These are phyloP conservation scores for Candida mattraensis DNA, from an alignment of 805 yeast species.

Conservation along the genomic window DNA sequence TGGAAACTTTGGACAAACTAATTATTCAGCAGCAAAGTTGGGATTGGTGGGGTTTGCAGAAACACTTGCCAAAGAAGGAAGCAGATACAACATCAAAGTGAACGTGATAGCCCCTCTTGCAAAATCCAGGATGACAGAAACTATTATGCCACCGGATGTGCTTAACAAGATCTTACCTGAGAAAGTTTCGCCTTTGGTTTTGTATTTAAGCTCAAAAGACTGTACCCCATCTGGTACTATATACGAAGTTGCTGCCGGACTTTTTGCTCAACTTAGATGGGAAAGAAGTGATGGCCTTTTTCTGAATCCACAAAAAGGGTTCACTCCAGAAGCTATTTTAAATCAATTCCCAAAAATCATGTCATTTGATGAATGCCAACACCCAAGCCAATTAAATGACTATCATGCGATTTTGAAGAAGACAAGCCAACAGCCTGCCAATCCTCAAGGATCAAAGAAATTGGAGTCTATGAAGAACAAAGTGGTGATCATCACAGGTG, in stretches of 20 bases:
- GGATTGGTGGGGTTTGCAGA: constrained; percentile 91
- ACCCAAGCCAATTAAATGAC: constrained; percentile 75
- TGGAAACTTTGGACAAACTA: constrained; percentile 96
- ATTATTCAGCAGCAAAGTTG: constrained; percentile 90
- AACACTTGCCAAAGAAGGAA: constrained; percentile 94
- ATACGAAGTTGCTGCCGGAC: constrained; percentile 94
- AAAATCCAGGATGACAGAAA: constrained; percentile 94
- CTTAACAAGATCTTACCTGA: constrained; percentile 81
- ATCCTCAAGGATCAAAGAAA: constrained; percentile 49
- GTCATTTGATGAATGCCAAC: constrained; percentile 59
- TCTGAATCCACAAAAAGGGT: constrained; percentile 72
- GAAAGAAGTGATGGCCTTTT: constrained; percentile 86
- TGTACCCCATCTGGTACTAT: constrained; percentile 68
- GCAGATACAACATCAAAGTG: constrained; percentile 74
- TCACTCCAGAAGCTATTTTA: constrained; percentile 84
- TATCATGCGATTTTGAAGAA: constrained; percentile 59
- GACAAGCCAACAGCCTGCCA: constrained; percentile 53
- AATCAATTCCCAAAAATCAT: constrained; percentile 61
- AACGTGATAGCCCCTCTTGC: constrained; percentile 95
- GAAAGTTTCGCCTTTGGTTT: constrained; percentile 88
- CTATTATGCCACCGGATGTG: constrained; percentile 80
- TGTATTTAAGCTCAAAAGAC: constrained; percentile 70
- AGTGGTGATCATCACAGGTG: constrained; percentile 92
- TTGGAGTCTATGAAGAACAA: constrained; percentile 68
- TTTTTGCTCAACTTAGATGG: constrained; percentile 90